Evolutionary conservation across 768 basidiomycete genomes (phyloP), one percentile per base, ranked within the genome.

Genomic region (Fomitopsis serialis): DNA sequence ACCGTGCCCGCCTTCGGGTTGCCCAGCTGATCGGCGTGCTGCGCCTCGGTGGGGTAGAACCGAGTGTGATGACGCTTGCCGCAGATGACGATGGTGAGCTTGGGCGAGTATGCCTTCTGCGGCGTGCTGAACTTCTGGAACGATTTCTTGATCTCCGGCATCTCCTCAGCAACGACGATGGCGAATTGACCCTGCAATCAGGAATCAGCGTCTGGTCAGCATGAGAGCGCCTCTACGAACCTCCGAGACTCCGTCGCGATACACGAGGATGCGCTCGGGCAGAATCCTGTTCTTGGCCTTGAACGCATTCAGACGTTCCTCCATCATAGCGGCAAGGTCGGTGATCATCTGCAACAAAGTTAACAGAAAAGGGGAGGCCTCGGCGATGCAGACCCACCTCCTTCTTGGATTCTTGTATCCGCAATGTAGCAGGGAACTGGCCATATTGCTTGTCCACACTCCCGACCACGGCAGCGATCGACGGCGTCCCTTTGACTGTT

Each of bases 401-500:
- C 62, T 2, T 42, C 44, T 50, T 72, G 71, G 8, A 68, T 64
- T 17, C 35, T 48, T 2, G 62, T 48, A 32, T 53, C 54, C 2
- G 64, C 66, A 0, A 57, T 58, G 46, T 87, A 89, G 11, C 67
- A n/a, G n/a, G n/a, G n/a, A n/a, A n/a, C n/a, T 71, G 15, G 74
- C 73, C 0, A 73, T 79, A 0, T 64, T 52, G n/a, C 0, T 0
- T 13, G 49, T 88, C 82, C 23, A 70, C 68, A 0, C 84, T 87
- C 1, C 73, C 79, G 0, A 88, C 87, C 0, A 88, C 59, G 1
- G 78, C 74, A 0, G 85, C 73, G 0, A 85, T 70, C 0, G 87
- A 88, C 0, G 87, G 78, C 10, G 80, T 80, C 13, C 80, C 77
- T 25, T 64, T 62, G 57, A 81, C 75, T 53, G 85, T 88, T 1